These are phyloP conservation scores for Spirogloea muscicola DNA, from an alignment of 139 green algal species.

Conservation along the genomic window DNA sequence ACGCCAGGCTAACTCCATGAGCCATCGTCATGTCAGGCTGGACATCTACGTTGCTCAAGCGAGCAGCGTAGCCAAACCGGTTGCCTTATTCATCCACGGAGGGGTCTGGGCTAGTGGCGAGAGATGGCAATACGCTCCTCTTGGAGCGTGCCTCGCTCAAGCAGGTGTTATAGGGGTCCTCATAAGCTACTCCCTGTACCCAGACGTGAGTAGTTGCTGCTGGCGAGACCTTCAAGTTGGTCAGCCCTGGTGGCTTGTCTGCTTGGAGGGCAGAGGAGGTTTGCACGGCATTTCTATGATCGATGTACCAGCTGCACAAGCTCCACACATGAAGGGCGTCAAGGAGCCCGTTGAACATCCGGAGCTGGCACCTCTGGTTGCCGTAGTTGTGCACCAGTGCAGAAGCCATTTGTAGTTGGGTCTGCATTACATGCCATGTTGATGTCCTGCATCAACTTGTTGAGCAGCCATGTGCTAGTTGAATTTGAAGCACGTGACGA, in stretches of 20 bases:
- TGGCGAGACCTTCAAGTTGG: neutral
- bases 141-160: conserved; percentile 20
- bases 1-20: neutral
- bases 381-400: too few species aligned
- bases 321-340: neutral
- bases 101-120: conserved; percentile 42
- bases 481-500: neutral
- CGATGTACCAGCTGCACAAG: neutral
- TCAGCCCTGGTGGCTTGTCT: neutral
- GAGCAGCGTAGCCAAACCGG: too few species aligned
- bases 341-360: too few species aligned
- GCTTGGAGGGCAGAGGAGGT: neutral
- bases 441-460: neutral
- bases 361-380: too few species aligned
- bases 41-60: conserved; percentile 30
- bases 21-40: conserved; percentile 7
- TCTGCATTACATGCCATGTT: neutral
- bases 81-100: conserved; percentile 31
- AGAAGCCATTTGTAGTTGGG: too few species aligned
- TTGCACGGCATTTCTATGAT: neutral
- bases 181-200: conserved; percentile 33
- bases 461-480: neutral
- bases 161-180: conserved; percentile 10
- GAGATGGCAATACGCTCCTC: conserved; percentile 38
- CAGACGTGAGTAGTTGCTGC: conserved; percentile 6